Percentiles rank a stretch among this genome's conserved stretches.
Conservation (phyloP, 768 basidiomycete genomes). For the Rhizopogon vesiculosus region DNA sequence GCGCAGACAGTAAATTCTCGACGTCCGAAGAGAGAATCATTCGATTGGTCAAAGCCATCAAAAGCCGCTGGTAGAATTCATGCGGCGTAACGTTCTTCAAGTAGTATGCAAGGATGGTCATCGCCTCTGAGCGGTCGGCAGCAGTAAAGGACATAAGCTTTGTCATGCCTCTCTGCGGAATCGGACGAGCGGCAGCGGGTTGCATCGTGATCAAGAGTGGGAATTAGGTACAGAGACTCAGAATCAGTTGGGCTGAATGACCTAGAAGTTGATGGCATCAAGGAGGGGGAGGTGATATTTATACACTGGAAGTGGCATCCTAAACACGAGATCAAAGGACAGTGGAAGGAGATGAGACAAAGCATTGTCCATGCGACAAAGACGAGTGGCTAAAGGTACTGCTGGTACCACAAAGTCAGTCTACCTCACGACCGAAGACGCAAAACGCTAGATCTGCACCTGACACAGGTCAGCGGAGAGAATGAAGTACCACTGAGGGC, state of each 20-base stretch:
- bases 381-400: background rate
- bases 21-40: conserved; percentile 6
- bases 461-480: background rate
- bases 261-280: conserved; percentile 6
- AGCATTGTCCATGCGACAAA: background rate
- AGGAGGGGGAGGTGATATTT: background rate
- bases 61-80: conserved; percentile 10
- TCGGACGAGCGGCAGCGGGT: conserved; percentile 21
- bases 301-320: background rate
- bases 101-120: conserved; percentile 10
- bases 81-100: conserved; percentile 12
- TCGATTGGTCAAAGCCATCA: background rate
- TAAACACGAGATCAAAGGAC: background rate
- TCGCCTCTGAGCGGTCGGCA: conserved; percentile 7
- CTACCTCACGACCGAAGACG: background rate
- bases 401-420: too few species aligned
- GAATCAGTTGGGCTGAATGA: conserved; percentile 12
- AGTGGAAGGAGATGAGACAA: background rate
- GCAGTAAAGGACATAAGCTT: conserved; percentile 3
- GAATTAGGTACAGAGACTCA: conserved; percentile 2
- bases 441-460: background rate
- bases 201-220: conserved; percentile 7
- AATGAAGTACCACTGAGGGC: too few species aligned
- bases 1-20: conserved; percentile 8
- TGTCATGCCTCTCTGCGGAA: conserved; percentile 1